Evolutionary conservation across 441 rosid genomes (phyloP).

Genomic region (Adansonia grandidieri): DNA sequence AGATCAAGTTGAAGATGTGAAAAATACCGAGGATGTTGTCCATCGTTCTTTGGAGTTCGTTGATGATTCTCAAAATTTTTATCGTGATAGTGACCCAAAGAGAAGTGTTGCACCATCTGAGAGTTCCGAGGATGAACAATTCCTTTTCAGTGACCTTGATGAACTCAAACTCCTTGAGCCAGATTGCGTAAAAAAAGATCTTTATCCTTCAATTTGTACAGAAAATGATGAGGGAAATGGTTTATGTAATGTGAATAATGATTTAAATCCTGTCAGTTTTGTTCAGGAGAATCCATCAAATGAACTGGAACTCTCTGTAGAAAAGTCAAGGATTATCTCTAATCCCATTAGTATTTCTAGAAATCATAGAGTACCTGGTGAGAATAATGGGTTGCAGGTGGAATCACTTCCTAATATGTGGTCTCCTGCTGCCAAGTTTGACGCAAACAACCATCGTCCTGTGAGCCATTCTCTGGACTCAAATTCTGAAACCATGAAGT

Average conservation of each 20-base stretch:
- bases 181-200: constrained; percentile 37
- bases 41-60: constrained; percentile 33
- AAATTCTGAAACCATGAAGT: constrained; percentile 41
- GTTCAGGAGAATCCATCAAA: constrained; percentile 31
- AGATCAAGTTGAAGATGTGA: constrained; percentile 39
- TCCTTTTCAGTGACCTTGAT: constrained; percentile 72
- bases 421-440: constrained; percentile 41
- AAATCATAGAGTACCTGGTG: constrained; percentile 33
- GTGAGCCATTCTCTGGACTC: constrained; percentile 73
- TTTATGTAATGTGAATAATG: constrained; percentile 28
- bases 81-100: constrained; percentile 33
- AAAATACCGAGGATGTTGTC: constrained; percentile 33
- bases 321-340: constrained; percentile 40
- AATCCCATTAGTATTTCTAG: constrained; percentile 56
- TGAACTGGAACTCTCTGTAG: constrained; percentile 37
- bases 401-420: constrained; percentile 79
- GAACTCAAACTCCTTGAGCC: constrained; percentile 41
- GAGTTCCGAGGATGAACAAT: constrained; percentile 73
- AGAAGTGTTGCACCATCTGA: constrained; percentile 45
- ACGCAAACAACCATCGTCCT: constrained; percentile 39
- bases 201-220: constrained; percentile 24
- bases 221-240: constrained; percentile 35
- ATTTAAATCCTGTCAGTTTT: constrained; percentile 35
- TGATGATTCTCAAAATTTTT: constrained; percentile 36
- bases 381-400: constrained; percentile 45